Evolutionary conservation across 768 basidiomycete genomes (phyloP), one percentile per base, ranked within the genome.

Genomic region (Serendipita sp.): DNA sequence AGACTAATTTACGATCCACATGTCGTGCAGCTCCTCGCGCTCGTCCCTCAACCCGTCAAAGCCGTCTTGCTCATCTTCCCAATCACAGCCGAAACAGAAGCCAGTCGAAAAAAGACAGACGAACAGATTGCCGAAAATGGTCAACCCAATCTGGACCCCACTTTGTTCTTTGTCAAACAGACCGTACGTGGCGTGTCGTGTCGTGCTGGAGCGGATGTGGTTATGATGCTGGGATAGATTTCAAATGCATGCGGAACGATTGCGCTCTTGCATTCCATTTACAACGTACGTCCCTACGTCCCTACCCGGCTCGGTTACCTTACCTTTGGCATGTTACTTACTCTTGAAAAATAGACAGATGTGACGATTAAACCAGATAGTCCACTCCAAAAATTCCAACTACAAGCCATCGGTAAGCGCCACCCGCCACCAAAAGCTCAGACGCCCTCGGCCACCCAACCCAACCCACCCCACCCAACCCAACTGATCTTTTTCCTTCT

Each of bases 31-130:
- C 79, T 93, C 37, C 81, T 95, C 1, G 74, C 65, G 0, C 77
- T 89, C 70, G 85, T 94, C 0, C 77, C 86, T 0, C 72, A 78
- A 66, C 91, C 88, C 0, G 87, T 87, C 36, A 86, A 87, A 70
- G 94, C 94, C 0, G 81, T 96, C 6, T 75, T 95, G 4, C 76
- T 98, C 3, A 79, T 96, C 27, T 98, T 95, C 74, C 94, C 94
- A 3, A 78, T 83, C 63, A 72, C 79, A 0, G 80, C 81, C 0
- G 72, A 72, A 16, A 72, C 82, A 10, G 80, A 81, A n/a, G 66
- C 71, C 23, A 79, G 76, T 46, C 76, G 83, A 46, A 76, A 76
- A 45, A 74, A 76, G n/a, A 31, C 10, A 50, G 88, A 91, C 66
- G 74, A 73, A 46, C 37, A 13, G 13, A 40, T 13, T 40, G 37